Evolutionary conservation across 345 rosid species (phyloP), one percentile per base, ranked within the genome.

Genomic region (Turnera subulata): DNA sequence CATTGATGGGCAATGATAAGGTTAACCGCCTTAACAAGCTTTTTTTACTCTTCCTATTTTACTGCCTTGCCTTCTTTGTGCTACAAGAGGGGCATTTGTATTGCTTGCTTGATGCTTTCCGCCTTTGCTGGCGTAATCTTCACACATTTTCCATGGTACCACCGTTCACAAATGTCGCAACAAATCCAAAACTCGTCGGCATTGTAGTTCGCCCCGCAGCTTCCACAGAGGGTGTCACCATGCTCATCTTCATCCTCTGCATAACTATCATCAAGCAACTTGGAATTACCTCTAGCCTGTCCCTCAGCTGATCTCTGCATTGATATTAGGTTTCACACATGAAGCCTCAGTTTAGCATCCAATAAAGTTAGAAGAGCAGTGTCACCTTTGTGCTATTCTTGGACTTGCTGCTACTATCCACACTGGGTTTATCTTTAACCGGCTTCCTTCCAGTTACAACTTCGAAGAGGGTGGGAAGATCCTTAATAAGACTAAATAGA

Each of bases 191-290:
- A 89, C 76, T 89, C 89, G 10, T 84, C 88, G 0, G 82, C 74
- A 17, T 72, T 89, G 81, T 86, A 86, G 58, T 82, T 82, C 45
- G 86, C 91, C 2, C 89, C 91, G 19, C 98, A 92, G 80, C 83
- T 75, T 32, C 95, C 98, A 51, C 98, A 88, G 0, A 78, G 74
- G 4, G 98, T 84, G 40, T 84, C 91, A 29, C 84, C 77, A 46
- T 89, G 92, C 58, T 89, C 98, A 53, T 89, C 96, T 59, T 91
- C 91, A n/a, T 84, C 96, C n/a, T 88, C 95, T 24, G 67, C 91
- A 2, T 54, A 77, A 55, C 71, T 77, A 51, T 86, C 96, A 32
- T 82, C 90, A 3, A 58, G 69, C 32, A 75, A 57, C 67, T 83
- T 83, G 0, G 78, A 62, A 25, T 77, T 81, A 73, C 76, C 80